Percentiles rank a stretch among this genome's conserved stretches.
These are phyloP conservation scores for Blastomyces emzantsi DNA, from an alignment of 2,329 filamentous ascomycete species.

Conservation along the genomic window DNA sequence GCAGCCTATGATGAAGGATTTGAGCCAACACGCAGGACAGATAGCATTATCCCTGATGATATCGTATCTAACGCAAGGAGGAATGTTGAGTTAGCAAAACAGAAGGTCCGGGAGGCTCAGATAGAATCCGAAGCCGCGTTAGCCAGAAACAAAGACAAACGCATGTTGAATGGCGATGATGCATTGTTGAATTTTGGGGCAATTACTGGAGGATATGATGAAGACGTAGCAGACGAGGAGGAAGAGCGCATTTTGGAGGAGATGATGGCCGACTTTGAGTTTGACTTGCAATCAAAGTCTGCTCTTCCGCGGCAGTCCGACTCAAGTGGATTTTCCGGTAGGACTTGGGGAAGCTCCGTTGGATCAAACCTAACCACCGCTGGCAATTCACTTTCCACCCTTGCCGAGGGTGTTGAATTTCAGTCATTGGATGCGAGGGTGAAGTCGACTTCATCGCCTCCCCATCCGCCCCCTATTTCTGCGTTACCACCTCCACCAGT, in stretches of 20 bases:
- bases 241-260: slow-evolving; percentile 72
- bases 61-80: slow-evolving; percentile 46
- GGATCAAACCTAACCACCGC: slow-evolving; percentile 62
- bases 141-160: slow-evolving; percentile 52
- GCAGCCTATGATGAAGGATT: slow-evolving; percentile 90
- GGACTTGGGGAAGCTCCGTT: slow-evolving; percentile 72
- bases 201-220: slow-evolving; percentile 39
- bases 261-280: slow-evolving; percentile 79
- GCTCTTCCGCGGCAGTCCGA: slow-evolving; percentile 68
- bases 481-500: slow-evolving; percentile 34
- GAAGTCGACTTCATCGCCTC: slow-evolving; percentile 23
- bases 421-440: slow-evolving; percentile 24
- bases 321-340: slow-evolving; percentile 67
- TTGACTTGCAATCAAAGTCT: slow-evolving; percentile 59
- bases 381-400: slow-evolving; percentile 60
- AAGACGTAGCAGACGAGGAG: slow-evolving; percentile 60
- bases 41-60: slow-evolving; percentile 20
- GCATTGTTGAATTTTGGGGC: slow-evolving; percentile 18
- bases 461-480: slow-evolving; percentile 10
- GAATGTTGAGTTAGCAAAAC: slow-evolving; percentile 66
- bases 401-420: slow-evolving; percentile 53
- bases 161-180: slow-evolving; percentile 31
- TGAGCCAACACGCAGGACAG: slow-evolving; percentile 47
- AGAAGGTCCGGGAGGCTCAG: slow-evolving; percentile 65
- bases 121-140: slow-evolving; percentile 56